Evolutionary conservation across 805 yeast genomes (phyloP), one percentile per base, ranked within the genome.

Genomic region (Metschnikowia vanudenii): DNA sequence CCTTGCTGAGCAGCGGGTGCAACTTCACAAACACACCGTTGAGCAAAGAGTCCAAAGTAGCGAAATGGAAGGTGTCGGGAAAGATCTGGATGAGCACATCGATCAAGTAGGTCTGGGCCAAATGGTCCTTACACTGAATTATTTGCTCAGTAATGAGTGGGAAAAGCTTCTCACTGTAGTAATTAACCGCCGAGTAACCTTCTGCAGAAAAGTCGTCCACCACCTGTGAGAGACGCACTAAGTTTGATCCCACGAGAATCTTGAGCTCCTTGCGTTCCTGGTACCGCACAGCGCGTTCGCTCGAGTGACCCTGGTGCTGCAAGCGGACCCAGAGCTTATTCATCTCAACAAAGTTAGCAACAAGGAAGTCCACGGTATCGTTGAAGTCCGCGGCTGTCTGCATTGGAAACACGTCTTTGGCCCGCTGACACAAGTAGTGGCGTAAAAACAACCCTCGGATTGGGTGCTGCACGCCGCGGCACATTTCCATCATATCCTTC

Each of bases 401-500:
- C 40, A 72, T 51, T 8, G 87, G 86, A 47, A 84, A 64, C 52
- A 79, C 67, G 59, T 81, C 83, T 49, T 90, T 85, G 13, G 88
- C 85, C 55, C 91, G 73, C 62, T 92, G 98, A 3, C 90, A 82
- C 32, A 94, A 69, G 64, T 89, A 94, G 69, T 94, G 91, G 39
- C 99, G 74, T 57, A 94, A 69, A 63, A 94, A 94, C 51, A 94
- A 70, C 1, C 99, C 99, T 47, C 97, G 74, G 26, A 89, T 80
- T 1, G 99, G 99, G 60, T 89, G 92, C 65, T 94, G 99, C 2
- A 92, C 96, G 13, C 97, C 99, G 34, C 96, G 79, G 54, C 96
- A 85, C 99, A 94, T 94, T 65, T 94, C 99, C 58, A 92, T 84
- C 96, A 94, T 85, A 62, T 94, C 99, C 64, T 86, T 88, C 81